Percentiles rank a stretch among this genome's conserved stretches.
These are phyloP conservation scores for Lantana camara DNA, from an alignment of 257 asterid genomes.

Conservation along the genomic window DNA sequence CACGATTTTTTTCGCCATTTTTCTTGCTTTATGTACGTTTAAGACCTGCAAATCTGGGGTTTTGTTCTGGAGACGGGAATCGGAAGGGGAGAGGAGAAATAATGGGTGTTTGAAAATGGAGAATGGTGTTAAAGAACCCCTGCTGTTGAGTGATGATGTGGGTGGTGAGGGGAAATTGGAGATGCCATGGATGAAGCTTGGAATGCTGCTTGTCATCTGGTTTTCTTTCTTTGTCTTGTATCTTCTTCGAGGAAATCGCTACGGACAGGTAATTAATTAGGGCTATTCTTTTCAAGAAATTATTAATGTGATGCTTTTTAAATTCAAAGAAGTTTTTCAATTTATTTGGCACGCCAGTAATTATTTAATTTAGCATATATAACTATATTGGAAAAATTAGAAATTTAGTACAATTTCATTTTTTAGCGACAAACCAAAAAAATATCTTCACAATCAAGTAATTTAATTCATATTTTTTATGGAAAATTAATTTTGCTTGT, in stretches of 20 bases:
- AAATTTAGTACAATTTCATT: no score
- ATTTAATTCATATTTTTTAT: no score
- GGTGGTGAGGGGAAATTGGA: slow-evolving; percentile 21
- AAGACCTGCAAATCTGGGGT: slow-evolving; percentile 71
- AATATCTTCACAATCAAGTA: no score
- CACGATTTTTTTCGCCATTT: slow-evolving; percentile 54
- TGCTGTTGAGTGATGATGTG: slow-evolving; percentile 26
- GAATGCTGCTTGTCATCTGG: slow-evolving; percentile 65
- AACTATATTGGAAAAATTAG: no score
- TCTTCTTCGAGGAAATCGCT: slow-evolving; percentile 84
- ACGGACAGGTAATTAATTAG: slow-evolving; percentile 79
- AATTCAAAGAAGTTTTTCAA: no score
- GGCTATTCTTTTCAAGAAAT: neutral
- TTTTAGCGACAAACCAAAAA: no score
- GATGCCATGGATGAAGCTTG: slow-evolving; percentile 68
- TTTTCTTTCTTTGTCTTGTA: slow-evolving; percentile 57
- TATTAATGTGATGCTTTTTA: no score
- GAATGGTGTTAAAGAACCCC: slow-evolving; percentile 36
- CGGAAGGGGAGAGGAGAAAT: slow-evolving; percentile 36
- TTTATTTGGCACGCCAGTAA: no score
- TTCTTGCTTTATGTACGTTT: slow-evolving; percentile 68
- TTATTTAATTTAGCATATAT: no score
- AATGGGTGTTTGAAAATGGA: slow-evolving; percentile 27
- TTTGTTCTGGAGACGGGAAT: slow-evolving; percentile 58
- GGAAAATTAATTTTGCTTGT: no score